Conservation (phyloP, 257 asterid genomes). For the Osmanthus fragrans region DNA sequence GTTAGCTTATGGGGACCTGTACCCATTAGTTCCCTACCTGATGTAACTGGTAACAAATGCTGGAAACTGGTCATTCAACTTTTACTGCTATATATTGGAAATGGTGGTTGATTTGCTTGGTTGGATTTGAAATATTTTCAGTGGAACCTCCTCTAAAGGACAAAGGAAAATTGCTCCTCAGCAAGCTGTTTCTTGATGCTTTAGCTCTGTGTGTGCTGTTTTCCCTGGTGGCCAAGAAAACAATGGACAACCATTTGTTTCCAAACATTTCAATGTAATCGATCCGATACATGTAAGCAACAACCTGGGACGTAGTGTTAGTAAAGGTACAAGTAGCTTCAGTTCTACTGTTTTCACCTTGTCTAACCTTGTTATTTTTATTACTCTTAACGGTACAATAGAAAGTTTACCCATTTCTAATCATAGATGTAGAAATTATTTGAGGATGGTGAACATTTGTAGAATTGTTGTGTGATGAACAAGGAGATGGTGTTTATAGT, state of each 20-base stretch:
- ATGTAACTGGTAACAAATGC: slow-evolving; percentile 65
- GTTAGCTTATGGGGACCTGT: slow-evolving; percentile 98
- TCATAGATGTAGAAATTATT: no score
- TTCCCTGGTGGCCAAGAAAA: slow-evolving; percentile 83
- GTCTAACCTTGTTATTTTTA: background rate
- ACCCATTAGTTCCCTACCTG: slow-evolving; percentile 75
- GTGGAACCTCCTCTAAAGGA: slow-evolving; percentile 93
- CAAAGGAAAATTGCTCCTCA: slow-evolving; percentile 78
- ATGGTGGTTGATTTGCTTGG: background rate
- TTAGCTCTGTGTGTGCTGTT: slow-evolving; percentile 87
- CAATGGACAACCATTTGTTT: slow-evolving; percentile 78
- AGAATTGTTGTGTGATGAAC: no score
- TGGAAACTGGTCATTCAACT: background rate
- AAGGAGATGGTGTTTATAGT: no score
- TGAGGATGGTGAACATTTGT: no score
- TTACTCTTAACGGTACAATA: no score
- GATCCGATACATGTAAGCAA: slow-evolving; percentile 97
- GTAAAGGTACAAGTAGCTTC: slow-evolving; percentile 69
- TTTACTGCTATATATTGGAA: background rate
- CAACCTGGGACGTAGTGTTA: slow-evolving; percentile 99
- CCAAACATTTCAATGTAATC: slow-evolving; percentile 92
- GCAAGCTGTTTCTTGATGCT: slow-evolving; percentile 89
- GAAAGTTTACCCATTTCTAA: no score
- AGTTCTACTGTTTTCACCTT: background rate
- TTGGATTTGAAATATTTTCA: slow-evolving; percentile 30